A percentile compares a stretch with the other conserved stretches of the same genome.
Evolutionary conservation across 2,329 filamentous ascomycete species (phyloP).

Genomic region (Elsinoe fawcettii): DNA sequence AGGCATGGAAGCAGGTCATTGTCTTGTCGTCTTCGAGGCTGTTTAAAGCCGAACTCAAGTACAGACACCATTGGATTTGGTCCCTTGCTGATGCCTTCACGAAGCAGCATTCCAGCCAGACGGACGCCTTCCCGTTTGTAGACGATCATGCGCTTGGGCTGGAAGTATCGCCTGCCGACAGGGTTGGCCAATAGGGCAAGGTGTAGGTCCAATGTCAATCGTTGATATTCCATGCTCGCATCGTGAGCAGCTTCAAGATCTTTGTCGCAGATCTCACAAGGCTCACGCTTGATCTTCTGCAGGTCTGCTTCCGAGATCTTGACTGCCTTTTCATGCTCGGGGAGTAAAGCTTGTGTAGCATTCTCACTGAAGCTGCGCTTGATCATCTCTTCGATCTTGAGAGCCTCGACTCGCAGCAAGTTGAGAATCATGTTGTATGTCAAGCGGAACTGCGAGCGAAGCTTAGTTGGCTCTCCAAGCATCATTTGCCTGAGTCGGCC

Average conservation of each 20-base stretch:
- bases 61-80: constrained; percentile 65
- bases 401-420: constrained; percentile 82
- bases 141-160: constrained; percentile 66
- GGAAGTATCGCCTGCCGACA: constrained; percentile 71
- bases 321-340: constrained; percentile 92
- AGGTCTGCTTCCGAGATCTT: constrained; percentile 86
- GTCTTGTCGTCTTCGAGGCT: constrained; percentile 58
- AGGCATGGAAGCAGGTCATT: constrained; percentile 85
- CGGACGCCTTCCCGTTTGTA: constrained; percentile 74
- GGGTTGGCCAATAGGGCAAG: constrained; percentile 69
- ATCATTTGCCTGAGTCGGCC: constrained; percentile 86
- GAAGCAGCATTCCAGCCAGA: constrained; percentile 70
- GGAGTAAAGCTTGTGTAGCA: constrained; percentile 85
- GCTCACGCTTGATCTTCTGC: constrained; percentile 78
- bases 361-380: constrained; percentile 99
- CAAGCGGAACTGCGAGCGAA: constrained; percentile 89
- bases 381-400: constrained; percentile 99
- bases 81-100: constrained; percentile 63
- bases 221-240: constrained; percentile 70
- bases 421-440: constrained; percentile 99
- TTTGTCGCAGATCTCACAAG: constrained; percentile 72
- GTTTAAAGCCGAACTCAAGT: constrained; percentile 64
- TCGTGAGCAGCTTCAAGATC: constrained; percentile 75
- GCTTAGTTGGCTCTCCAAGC: constrained; percentile 85
- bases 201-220: constrained; percentile 74